Evolutionary conservation across 805 yeast species (phyloP).

Genomic region (Ascoidea tarda): DNA sequence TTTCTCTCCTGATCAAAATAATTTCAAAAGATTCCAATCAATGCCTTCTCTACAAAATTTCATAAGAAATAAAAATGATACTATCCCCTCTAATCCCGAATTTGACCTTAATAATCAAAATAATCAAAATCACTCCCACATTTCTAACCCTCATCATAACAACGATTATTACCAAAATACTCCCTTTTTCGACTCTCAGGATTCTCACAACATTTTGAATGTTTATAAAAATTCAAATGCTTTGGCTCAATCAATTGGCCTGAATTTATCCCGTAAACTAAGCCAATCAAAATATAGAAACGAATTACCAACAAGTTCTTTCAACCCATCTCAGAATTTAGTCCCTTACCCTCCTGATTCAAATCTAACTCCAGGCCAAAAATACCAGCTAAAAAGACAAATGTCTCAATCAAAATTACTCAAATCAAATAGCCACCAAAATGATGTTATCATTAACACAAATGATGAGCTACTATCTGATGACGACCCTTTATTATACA

Average conservation of each 20-base stretch:
- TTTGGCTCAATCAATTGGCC: conserved; percentile 4
- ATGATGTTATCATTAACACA: conserved; percentile 6
- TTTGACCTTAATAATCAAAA: too few relatives aligned
- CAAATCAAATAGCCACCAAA: conserved; percentile 1
- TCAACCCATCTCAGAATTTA: not conserved
- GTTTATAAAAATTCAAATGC: conserved; percentile 1
- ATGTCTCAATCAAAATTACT: not conserved
- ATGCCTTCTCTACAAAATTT: not conserved
- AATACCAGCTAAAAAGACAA: conserved; percentile 5
- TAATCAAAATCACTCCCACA: too few relatives aligned
- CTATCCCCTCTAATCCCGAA: not conserved
- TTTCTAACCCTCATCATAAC: too few relatives aligned
- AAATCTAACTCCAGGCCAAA: conserved; percentile 9
- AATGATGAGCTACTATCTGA: conserved; percentile 8
- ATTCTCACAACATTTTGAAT: not conserved
- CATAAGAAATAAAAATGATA: too few relatives aligned
- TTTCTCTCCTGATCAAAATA: not conserved
- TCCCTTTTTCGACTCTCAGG: not conserved
- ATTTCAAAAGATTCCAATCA: not conserved
- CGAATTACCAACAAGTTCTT: not conserved
- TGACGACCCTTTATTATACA: conserved; percentile 8
- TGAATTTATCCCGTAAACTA: not conserved
- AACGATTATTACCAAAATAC: too few relatives aligned
- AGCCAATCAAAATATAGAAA: not conserved
- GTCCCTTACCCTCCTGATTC: not conserved